Conservation (phyloP, 306 rosid genomes). For the Lotus japonicus region DNA sequence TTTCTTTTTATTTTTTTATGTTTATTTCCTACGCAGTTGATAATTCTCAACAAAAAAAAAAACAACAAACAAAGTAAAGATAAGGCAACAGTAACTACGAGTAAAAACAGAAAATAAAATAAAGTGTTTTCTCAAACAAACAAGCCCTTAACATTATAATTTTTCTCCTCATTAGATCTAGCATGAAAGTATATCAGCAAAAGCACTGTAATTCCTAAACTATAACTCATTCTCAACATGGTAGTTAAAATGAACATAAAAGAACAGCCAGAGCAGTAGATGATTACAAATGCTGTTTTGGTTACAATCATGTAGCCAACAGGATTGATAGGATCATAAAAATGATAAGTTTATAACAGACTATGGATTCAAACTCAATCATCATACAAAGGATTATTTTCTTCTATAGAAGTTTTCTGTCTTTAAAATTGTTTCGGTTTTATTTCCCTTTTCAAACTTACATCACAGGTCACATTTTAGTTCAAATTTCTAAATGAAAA, state of each 20-base stretch:
- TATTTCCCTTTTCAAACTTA: neutral
- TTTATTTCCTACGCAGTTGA: too few relatives aligned
- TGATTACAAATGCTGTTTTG: neutral
- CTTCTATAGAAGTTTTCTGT: neutral
- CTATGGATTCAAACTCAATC: neutral
- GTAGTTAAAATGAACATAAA: neutral
- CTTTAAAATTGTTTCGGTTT: neutral
- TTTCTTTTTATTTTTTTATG: too few relatives aligned
- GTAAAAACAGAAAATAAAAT: too few relatives aligned
- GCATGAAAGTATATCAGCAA: slow-evolving; percentile 8
- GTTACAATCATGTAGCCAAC: neutral
- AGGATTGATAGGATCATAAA: neutral
- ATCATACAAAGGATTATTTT: neutral
- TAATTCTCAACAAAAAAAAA: too few relatives aligned
- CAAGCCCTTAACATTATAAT: neutral
- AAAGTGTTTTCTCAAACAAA: too few relatives aligned
- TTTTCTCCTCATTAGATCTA: neutral
- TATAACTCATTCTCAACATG: neutral
- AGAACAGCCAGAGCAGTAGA: slow-evolving; percentile 2
- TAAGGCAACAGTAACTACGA: too few relatives aligned
- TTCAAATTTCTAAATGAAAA: slow-evolving; percentile 9
- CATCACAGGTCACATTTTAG: slow-evolving; percentile 7
- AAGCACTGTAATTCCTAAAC: neutral
- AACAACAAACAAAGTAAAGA: too few relatives aligned
- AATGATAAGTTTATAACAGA: neutral